Evolutionary conservation across 768 basidiomycete species (phyloP), one percentile per base, ranked within the genome.

Genomic region (Termitomyces sp.): DNA sequence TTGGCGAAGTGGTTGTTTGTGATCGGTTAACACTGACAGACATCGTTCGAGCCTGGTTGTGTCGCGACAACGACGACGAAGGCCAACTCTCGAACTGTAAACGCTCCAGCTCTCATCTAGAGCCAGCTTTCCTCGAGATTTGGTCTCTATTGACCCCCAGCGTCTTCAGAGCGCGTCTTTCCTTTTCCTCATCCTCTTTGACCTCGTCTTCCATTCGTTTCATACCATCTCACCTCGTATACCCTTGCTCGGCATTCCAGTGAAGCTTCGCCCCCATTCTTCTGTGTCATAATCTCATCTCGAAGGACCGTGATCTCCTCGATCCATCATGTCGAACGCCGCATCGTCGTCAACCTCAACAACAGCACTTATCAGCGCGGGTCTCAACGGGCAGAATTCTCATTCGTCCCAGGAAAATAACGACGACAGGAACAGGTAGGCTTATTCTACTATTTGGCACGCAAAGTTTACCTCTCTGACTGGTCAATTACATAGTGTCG

Each of bases 401-500:
- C 78, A 83, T 67, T 75, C 78, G 38, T 59, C 79, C 55, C 71
- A 79, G 52, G 82, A 87, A 73, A 86, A 84, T 69, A 85, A 80
- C 66, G 89, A 90, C 68, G 89, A 90, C 73, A 89, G 87, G 81
- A 90, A 90, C 71, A 90, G 84, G 85, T 83, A 57, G 57, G 70
- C 61, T 39, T 44, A 39, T 24, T 33, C 55, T 36, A 53, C 55
- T 54, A 35, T 57, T 46, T 62, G 45, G 49, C 58, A 48, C 58
- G 40, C 7, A 46, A 44, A 54, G 51, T 49, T 18, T 22, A 28
- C 48, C 38, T 50, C 56, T 44, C 39, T 55, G 20, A 51, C 44
- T 40, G 12, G 42, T 49, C 38, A 51, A 45, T 62, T 56, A 8
- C 32, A 18, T 57, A 91, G 92, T 72, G 93, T 97, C 68, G 94